Conservation (phyloP, 2,329 filamentous ascomycete genomes). For the Cryoendolithus antarcticus region DNA sequence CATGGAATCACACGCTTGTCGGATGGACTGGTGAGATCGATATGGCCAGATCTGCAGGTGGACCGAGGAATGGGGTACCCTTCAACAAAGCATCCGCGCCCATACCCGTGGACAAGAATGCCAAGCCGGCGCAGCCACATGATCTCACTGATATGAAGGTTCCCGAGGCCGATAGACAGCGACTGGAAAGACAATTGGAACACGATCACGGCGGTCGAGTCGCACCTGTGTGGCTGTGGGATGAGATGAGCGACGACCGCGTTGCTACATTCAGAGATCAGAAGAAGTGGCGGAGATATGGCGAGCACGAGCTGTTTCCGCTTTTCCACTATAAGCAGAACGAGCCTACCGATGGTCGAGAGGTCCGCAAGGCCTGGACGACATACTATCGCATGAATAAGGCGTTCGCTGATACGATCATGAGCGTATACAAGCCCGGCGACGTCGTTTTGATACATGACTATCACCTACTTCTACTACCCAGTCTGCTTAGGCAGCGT, state of each 20-base stretch:
- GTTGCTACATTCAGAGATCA: conserved; percentile 66
- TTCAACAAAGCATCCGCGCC: conserved; percentile 68
- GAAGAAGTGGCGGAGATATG: conserved; percentile 75
- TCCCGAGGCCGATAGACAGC: conserved; percentile 54
- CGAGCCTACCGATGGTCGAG: conserved; percentile 72
- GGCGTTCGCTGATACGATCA: conserved; percentile 78
- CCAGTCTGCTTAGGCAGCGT: conserved; percentile 74
- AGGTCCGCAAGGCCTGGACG: conserved; percentile 72
- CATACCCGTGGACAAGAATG: conserved; percentile 55
- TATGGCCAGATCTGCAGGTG: conserved; percentile 13
- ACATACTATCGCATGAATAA: conserved; percentile 92
- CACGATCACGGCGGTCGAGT: conserved; percentile 66
- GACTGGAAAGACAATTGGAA: conserved; percentile 61
- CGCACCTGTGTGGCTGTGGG: conserved; percentile 77
- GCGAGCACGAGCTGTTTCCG: conserved; percentile 82
- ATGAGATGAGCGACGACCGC: conserved; percentile 58
- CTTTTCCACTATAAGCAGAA: conserved; percentile 95
- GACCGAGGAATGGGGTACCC: conserved; percentile 37
- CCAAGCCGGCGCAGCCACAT: conserved; percentile 11
- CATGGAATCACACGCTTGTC: conserved; percentile 86
- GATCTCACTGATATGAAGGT: conserved; percentile 59
- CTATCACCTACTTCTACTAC: conserved; percentile 83
- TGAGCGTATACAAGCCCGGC: conserved; percentile 80
- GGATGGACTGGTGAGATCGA: conserved; percentile 79
- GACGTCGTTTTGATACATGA: conserved; percentile 90